Evolutionary conservation across 768 basidiomycete species (phyloP), one percentile per base, ranked within the genome.

Genomic region (Lentinula sp.): DNA sequence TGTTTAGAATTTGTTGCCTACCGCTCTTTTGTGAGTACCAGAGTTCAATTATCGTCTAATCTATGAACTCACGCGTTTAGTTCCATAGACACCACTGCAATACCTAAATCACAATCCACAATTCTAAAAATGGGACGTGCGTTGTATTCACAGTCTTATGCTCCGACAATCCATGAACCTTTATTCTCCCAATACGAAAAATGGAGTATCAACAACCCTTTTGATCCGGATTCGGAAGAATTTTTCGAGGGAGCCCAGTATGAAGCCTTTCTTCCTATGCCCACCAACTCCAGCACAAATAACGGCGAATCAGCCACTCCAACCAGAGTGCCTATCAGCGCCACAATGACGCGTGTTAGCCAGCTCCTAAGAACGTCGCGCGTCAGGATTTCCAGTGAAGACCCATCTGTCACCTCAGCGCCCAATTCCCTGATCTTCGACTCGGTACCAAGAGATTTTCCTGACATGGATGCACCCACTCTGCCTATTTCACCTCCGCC

Each of bases 141-240:
- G 64, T 77, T 86, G 55, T 85, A 81, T 71, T 85, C 85, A 46
- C 73, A 76, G 65, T 57, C 69, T 42, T 81, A 81, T 61, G 62
- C 74, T 6, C 45, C 54, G 23, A 48, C 41, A 10, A 51, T 51
- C 10, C 32, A 20, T 5, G 54, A 50, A 7, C 58, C 51, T 18
- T 35, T 37, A 23, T 35, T 35, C 32, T 35, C 28, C 13, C 60
- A 15, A 50, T 85, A 76, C 77, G 77, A 83, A 70, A 83, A 74
- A 70, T 91, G 88, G 87, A 82, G 84, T 60, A 72, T 77, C 63
- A 78, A 77, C 72, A 87, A 88, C 68, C 77, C 82, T 9, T 91
- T 91, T 70, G 88, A 91, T 71, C 89, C 89, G 5, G 89, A 91
- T 71, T 85, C 87, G n/a, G 87, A 90, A 66, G 88, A 88, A 64